Evolutionary conservation across 1,284 basidiomycete genomes (phyloP).

Genomic region (Cystobasidium slooffiae): DNA sequence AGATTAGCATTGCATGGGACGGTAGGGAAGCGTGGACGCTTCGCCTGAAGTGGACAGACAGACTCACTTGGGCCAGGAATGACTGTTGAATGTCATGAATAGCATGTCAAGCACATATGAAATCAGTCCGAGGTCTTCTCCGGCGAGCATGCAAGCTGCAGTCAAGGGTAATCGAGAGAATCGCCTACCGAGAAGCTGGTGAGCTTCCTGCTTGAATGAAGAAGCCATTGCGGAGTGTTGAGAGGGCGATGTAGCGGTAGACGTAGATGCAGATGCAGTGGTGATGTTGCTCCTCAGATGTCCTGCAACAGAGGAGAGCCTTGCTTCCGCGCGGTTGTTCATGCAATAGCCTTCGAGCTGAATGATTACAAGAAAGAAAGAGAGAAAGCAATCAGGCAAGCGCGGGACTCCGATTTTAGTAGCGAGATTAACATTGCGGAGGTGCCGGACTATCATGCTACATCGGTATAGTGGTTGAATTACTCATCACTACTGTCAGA

Average conservation of each 20-base stretch:
- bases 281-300: constrained; percentile 19
- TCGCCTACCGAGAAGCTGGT: constrained; percentile 42
- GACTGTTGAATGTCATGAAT: constrained; percentile 13
- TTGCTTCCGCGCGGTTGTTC: constrained; percentile 20
- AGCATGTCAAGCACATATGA: background rate
- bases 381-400: too few species aligned
- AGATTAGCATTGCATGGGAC: constrained; percentile 4
- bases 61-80: constrained; percentile 41
- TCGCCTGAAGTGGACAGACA: background rate
- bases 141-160: background rate
- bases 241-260: background rate
- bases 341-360: constrained; percentile 5
- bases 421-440: too few species aligned
- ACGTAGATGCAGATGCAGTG: background rate
- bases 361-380: too few species aligned
- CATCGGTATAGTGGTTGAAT: too few species aligned
- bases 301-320: constrained; percentile 32
- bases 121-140: constrained; percentile 26
- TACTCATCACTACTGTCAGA: too few species aligned
- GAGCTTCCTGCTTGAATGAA: constrained; percentile 44
- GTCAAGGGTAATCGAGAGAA: constrained; percentile 3
- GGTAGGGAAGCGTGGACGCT: background rate
- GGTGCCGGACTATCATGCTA: too few species aligned
- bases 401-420: too few species aligned
- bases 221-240: background rate